Evolutionary conservation across 805 yeast species (phyloP).

Genomic region (Saturnispora saitoi): DNA sequence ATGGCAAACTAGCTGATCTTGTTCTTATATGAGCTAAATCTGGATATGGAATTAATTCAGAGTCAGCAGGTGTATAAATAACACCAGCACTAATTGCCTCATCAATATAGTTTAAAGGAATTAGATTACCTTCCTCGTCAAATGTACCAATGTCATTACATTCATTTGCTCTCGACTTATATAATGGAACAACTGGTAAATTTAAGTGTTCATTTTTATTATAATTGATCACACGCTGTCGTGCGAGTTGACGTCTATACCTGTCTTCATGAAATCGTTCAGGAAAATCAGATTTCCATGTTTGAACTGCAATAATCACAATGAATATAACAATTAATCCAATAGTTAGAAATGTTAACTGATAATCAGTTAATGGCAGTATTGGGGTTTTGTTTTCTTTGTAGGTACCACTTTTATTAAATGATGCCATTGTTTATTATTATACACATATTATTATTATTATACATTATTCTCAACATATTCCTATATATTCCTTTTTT

Average conservation of each 20-base stretch:
- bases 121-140: not conserved
- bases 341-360: not conserved
- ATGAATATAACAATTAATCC: not conserved
- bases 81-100: not conserved
- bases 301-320: not conserved
- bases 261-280: not conserved
- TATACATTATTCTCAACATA: not conserved
- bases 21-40: not conserved
- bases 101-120: not conserved
- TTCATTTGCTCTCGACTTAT: not conserved
- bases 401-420: not conserved
- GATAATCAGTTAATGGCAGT: not conserved
- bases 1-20: conserved; percentile 1
- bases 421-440: not conserved
- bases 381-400: not conserved
- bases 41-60: not conserved
- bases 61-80: not conserved
- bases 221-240: not conserved
- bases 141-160: conserved; percentile 1
- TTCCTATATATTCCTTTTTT: not conserved
- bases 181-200: not conserved
- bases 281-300: not conserved
- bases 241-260: not conserved
- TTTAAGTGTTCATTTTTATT: not conserved
- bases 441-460: not conserved